Conservation (phyloP, 2,329 filamentous ascomycete genomes). For the Meredithiella fracta region DNA sequence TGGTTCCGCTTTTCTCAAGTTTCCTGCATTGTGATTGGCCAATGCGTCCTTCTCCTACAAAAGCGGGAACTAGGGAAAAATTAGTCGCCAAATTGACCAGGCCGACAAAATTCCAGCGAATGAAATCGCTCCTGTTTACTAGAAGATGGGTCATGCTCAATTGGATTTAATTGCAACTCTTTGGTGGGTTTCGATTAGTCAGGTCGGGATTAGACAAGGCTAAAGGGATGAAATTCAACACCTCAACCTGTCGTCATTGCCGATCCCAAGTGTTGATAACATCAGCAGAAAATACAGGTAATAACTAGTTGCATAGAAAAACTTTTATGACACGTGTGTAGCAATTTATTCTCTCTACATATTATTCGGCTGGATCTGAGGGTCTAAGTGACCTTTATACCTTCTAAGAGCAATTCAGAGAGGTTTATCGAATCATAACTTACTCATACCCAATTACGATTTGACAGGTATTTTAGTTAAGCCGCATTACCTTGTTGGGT, state of each 20-base stretch:
- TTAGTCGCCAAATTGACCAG: constrained; percentile 5
- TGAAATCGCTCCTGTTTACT: constrained; percentile 11
- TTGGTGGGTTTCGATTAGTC: constrained; percentile 9
- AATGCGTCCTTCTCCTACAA: constrained; percentile 12
- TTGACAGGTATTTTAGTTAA: too few relatives aligned
- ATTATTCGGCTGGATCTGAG: too few relatives aligned
- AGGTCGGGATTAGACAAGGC: neutral
- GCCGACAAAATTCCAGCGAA: constrained; percentile 5
- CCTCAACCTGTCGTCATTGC: too few relatives aligned
- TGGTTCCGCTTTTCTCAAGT: constrained; percentile 6
- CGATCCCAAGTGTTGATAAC: too few relatives aligned
- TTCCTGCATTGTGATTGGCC: constrained; percentile 6
- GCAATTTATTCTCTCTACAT: too few relatives aligned
- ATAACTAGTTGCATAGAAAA: too few relatives aligned
- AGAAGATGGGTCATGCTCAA: neutral
- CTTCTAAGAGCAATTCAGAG: neutral
- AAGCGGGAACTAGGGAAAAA: constrained; percentile 13
- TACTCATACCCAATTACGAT: constrained; percentile 7
- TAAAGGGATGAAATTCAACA: too few relatives aligned
- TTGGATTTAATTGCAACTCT: constrained; percentile 5
- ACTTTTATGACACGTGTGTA: too few relatives aligned
- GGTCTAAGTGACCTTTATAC: neutral
- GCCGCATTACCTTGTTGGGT: too few relatives aligned
- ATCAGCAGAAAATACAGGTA: neutral
- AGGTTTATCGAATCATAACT: constrained; percentile 13